These are phyloP conservation scores for Paratinospora sagittata DNA, from an alignment of 164 flowering plant species.

Conservation along the genomic window DNA sequence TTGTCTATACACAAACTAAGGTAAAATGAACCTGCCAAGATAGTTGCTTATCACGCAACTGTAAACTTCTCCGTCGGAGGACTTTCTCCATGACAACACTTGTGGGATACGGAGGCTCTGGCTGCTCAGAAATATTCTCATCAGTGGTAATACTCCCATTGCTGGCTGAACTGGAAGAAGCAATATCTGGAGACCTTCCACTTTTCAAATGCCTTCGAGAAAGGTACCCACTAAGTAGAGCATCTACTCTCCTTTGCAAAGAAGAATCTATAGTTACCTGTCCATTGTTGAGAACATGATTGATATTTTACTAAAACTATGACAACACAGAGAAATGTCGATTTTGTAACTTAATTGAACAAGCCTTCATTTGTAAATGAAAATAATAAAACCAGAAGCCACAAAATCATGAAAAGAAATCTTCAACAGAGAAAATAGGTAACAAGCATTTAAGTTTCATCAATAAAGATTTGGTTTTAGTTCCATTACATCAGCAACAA, in stretches of 20 bases:
- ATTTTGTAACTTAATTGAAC: too few relatives aligned
- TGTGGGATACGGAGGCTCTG: constrained; percentile 38
- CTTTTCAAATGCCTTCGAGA: constrained; percentile 38
- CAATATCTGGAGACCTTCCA: constrained; percentile 24
- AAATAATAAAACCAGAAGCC: not conserved
- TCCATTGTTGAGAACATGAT: constrained; percentile 19
- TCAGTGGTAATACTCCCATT: constrained; percentile 47
- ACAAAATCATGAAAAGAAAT: not conserved
- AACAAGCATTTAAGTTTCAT: not conserved
- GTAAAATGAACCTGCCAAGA: constrained; percentile 71
- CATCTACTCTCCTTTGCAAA: constrained; percentile 61
- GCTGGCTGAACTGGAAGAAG: constrained; percentile 57
- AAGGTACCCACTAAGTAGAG: constrained; percentile 46
- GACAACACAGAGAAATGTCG: not conserved
- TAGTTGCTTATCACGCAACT: constrained; percentile 55
- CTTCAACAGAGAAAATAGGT: not conserved
- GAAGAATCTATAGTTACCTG: constrained; percentile 55
- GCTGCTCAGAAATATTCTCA: constrained; percentile 72
- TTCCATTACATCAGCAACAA: not conserved
- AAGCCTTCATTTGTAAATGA: not conserved
- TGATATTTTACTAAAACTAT: not conserved
- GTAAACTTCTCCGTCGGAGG: constrained; percentile 48
- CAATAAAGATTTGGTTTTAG: not conserved
- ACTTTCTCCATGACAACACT: constrained; percentile 63
- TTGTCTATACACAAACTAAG: not conserved